A percentile compares a stretch with the other conserved stretches of the same genome.
These are phyloP conservation scores for Vitellaria paradoxa DNA, from an alignment of 179 eudicot genomes.

Conservation along the genomic window DNA sequence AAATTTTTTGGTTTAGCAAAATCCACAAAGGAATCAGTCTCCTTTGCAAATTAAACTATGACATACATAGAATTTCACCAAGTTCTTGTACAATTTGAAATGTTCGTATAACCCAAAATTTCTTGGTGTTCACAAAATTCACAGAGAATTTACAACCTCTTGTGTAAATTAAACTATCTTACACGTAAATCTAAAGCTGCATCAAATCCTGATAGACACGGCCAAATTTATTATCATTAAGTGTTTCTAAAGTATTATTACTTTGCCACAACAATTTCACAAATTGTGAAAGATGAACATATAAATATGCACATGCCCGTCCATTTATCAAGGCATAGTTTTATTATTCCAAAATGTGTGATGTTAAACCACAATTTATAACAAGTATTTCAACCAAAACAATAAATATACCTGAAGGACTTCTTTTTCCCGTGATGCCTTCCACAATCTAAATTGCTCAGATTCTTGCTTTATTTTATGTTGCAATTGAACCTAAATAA, in stretches of 20 bases:
- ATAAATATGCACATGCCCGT: neutral
- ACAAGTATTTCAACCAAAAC: neutral
- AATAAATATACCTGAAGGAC: conserved; percentile 76
- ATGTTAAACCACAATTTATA: neutral
- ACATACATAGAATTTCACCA: no score
- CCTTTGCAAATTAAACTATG: no score
- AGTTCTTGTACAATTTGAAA: neutral
- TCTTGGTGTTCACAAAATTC: neutral
- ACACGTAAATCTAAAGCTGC: neutral
- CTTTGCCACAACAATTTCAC: neutral
- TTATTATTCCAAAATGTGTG: neutral
- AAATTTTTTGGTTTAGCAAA: no score
- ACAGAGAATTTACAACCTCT: neutral
- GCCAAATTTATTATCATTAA: neutral
- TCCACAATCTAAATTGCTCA: conserved; percentile 94
- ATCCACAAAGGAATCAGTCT: no score
- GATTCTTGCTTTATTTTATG: conserved; percentile 98
- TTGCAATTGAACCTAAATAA: conserved; percentile 83
- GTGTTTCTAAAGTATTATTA: neutral
- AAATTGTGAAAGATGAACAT: neutral
- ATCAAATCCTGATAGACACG: neutral
- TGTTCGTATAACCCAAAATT: neutral
- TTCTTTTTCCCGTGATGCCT: conserved; percentile 93
- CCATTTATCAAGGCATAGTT: neutral
- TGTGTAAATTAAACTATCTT: neutral